phyloP scores from a whole-genome alignment of 345 rosid genomes.

The Lepidium didymum region DNA sequence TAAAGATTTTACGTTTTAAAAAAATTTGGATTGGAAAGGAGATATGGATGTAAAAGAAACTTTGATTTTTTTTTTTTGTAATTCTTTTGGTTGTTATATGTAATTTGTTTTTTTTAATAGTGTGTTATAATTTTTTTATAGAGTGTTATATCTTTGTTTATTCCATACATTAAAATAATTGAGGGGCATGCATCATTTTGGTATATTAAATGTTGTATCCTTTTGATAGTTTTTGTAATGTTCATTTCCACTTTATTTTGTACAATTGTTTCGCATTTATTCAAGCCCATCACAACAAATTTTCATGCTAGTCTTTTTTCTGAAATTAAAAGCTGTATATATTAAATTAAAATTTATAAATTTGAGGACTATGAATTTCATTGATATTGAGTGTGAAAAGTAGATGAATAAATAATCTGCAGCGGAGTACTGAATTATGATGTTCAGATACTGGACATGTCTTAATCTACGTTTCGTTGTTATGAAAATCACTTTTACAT shows the following conservation, averaged over 20 bases:
- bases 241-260: background rate
- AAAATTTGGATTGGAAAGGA: background rate
- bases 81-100: slow-evolving; percentile 3
- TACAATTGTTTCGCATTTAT: slow-evolving; percentile 9
- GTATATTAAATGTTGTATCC: slow-evolving; percentile 3
- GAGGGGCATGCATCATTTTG: background rate
- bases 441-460: slow-evolving; percentile 16
- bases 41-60: slow-evolving; percentile 13
- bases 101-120: background rate
- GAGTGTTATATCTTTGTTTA: slow-evolving; percentile 13
- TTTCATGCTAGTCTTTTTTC: background rate
- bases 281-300: background rate
- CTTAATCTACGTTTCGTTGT: slow-evolving; percentile 15
- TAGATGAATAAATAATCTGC: slow-evolving; percentile 7
- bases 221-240: slow-evolving; percentile 6
- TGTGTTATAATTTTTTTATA: background rate
- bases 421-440: background rate
- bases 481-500: background rate
- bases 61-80: background rate
- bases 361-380: background rate
- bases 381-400: slow-evolving; percentile 2
- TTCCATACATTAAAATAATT: slow-evolving; percentile 3
- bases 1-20: background rate
- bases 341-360: background rate
- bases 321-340: background rate